Base-by-base conservation (phyloP, 2,329 filamentous ascomycete species). In the Periconia sp. region DNA sequence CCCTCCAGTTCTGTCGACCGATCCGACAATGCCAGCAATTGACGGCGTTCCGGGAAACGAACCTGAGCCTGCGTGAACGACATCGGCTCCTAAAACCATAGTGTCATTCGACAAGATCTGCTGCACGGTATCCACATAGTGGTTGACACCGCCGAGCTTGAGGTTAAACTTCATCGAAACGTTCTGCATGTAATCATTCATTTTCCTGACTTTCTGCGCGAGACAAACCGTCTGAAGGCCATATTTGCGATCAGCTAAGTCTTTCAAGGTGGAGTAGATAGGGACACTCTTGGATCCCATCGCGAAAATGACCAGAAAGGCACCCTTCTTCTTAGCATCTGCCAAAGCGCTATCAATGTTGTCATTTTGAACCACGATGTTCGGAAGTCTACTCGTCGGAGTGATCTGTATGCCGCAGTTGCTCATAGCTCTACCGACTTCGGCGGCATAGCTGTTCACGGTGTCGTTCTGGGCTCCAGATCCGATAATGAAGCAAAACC, bases 21-120 rank as follows among this genome's bases (percentile, higher is more conserved):
- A 76, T 6, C 71, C 76, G 10, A 79, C 77, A 1, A 79, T 61
- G 2, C 69, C 69, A 1, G 76, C 75, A 14, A 79, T 71, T 0
- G 74, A 77, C 0, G 76, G 76, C 0, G 60, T 63, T 11, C 62
- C 63, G 2, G 31, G 7, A 1, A 66, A 18, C 2, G 63, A 50
- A 1, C 54, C 60, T 1, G 51, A 30, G 1, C 61, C 61, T 0
- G 77, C 74, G 55, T 81, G 78, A 0, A 73, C 74, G 1, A 79
- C 72, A 54, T 81, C 79, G 0, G 72, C 72, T 0, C 77, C 77
- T 7, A 79, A 56, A 8, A 79, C 55, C 52, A 79, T 71, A 0
- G 74, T 75, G 9, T 65, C 45, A 1, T 45, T 56, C 13, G 33
- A 37, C 54, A 50, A 43, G 10, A 23, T 47, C 2, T 30, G 6